A percentile compares a stretch with the other conserved stretches of the same genome.
phyloP scores from a whole-genome alignment of 306 rosid genomes.

The Clitoria ternatea region DNA sequence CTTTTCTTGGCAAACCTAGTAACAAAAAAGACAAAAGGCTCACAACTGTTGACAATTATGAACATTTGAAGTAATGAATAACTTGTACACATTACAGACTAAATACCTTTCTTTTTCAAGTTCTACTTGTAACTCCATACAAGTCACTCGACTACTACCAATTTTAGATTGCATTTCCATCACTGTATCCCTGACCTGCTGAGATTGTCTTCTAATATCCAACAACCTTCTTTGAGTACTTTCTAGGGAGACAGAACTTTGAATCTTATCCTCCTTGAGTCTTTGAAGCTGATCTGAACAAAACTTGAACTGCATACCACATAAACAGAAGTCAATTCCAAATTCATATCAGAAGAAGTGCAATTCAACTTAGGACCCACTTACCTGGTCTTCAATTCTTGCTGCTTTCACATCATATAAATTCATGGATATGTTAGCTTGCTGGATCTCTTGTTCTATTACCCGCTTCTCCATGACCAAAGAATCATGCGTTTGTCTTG shows the following conservation, averaged over 20 bases:
- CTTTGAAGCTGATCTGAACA: constrained; percentile 70
- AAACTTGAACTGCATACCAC: constrained; percentile 61
- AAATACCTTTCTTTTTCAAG: constrained; percentile 83
- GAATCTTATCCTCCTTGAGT: constrained; percentile 53
- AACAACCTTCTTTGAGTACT: constrained; percentile 55
- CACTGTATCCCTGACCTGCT: constrained; percentile 54
- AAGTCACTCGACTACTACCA: constrained; percentile 44
- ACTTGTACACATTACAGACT: neutral
- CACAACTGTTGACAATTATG: neutral
- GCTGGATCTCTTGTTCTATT: constrained; percentile 71
- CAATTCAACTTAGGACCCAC: constrained; percentile 10
- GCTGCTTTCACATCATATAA: constrained; percentile 67
- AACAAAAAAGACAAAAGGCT: constrained; percentile 1
- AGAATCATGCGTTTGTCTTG: constrained; percentile 65
- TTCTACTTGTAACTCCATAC: constrained; percentile 63
- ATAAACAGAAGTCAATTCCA: constrained; percentile 10
- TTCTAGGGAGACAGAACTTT: constrained; percentile 50
- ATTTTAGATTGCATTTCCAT: constrained; percentile 60
- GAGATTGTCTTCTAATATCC: constrained; percentile 60
- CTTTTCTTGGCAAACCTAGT: constrained; percentile 74
- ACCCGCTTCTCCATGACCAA: constrained; percentile 52
- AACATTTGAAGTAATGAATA: neutral
- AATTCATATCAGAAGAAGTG: constrained; percentile 1
- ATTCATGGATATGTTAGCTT: constrained; percentile 52
- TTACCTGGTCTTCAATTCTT: constrained; percentile 87